Percentiles rank a stretch among this genome's conserved stretches.
Evolutionary conservation across 176 grass and related monocot species (phyloP).

Genomic region (Zoysia japonica): DNA sequence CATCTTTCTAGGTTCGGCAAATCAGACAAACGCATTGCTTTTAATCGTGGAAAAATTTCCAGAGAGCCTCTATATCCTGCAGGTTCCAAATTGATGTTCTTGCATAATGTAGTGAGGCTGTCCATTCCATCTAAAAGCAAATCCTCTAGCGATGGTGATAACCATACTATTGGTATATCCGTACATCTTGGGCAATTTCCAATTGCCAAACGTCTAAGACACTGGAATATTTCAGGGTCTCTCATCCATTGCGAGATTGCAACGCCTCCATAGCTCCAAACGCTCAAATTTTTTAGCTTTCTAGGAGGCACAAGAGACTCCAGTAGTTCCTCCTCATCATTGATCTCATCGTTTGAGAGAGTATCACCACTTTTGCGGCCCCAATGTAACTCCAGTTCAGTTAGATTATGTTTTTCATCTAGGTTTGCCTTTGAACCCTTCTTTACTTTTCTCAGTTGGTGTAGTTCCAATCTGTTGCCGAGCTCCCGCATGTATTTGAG

Average conservation of each 20-base stretch:
- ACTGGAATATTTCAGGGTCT: not conserved
- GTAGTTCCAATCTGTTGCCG: not conserved
- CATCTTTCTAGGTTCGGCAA: not conserved
- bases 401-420: not conserved
- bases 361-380: too few relatives aligned
- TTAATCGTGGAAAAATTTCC: not conserved
- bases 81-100: not conserved
- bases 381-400: not conserved
- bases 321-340: not conserved
- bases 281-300: not conserved
- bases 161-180: too few relatives aligned
- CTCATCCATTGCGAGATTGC: constrained; percentile 29
- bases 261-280: not conserved
- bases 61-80: not conserved
- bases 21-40: accelerated
- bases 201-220: not conserved
- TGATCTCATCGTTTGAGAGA: too few relatives aligned
- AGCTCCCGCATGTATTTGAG: not conserved
- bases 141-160: not conserved
- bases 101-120: not conserved
- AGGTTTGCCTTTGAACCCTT: not conserved
- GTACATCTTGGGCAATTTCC: not conserved
- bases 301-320: not conserved
- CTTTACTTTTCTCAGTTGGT: not conserved
- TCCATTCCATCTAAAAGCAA: accelerated